Evolutionary conservation across 2,329 filamentous ascomycete species (phyloP).

Genomic region (Pezicula carpinea): DNA sequence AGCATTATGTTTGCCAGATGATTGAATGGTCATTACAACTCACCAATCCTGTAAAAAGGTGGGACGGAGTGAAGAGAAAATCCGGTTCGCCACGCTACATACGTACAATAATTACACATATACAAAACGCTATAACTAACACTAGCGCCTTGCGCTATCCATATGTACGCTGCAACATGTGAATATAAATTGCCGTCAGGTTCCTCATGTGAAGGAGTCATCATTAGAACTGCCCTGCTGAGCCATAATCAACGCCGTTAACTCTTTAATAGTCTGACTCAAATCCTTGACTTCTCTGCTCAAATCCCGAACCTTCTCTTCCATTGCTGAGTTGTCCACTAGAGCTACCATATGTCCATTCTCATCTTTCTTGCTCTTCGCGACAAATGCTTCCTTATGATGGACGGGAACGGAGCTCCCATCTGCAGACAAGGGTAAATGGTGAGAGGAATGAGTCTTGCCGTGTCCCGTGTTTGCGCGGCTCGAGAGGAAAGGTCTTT

Average conservation of each 20-base stretch:
- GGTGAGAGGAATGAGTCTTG: conserved; percentile 4
- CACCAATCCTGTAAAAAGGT: no score
- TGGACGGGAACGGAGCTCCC: conserved; percentile 6
- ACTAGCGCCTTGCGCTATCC: no score
- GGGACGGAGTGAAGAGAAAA: no score
- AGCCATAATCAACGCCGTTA: conserved; percentile 47
- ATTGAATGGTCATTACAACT: no score
- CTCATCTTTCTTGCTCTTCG: conserved; percentile 10
- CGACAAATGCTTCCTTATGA: not conserved
- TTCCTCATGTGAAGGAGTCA: not conserved
- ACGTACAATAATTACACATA: no score
- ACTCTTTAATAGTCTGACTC: conserved; percentile 51
- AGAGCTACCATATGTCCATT: conserved; percentile 7
- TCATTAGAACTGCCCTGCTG: conserved; percentile 54
- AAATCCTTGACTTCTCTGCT: conserved; percentile 54
- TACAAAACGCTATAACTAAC: no score
- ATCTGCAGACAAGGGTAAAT: conserved; percentile 10
- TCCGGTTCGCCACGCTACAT: no score
- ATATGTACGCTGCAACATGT: no score
- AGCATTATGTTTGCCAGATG: no score
- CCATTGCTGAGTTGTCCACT: conserved; percentile 24
- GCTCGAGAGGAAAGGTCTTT: conserved; percentile 18
- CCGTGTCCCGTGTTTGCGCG: conserved; percentile 9
- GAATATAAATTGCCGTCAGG: not conserved
- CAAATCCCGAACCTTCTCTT: conserved; percentile 50